Percentiles rank a stretch among this genome's conserved stretches.
phyloP scores from a whole-genome alignment of 2,329 filamentous ascomycete genomes.

The Cladophialophora carrionii region DNA sequence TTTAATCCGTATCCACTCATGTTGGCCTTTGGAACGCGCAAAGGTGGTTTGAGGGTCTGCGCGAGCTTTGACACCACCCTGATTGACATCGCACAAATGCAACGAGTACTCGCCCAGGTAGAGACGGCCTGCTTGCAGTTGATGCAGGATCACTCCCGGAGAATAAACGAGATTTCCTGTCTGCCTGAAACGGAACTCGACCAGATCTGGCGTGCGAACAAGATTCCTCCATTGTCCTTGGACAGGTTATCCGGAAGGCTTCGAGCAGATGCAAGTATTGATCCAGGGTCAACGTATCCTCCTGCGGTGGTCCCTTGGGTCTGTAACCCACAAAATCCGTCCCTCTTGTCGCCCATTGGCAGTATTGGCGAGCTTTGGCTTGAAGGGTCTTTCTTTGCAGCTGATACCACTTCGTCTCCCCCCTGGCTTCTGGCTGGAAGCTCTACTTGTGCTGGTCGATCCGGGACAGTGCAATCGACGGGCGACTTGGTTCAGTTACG shows the following conservation, averaged over 20 bases:
- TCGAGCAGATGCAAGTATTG: constrained; percentile 13
- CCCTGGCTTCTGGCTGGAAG: constrained; percentile 46
- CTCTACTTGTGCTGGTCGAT: constrained; percentile 40
- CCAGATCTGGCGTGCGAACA: constrained; percentile 52
- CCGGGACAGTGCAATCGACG: constrained; percentile 41
- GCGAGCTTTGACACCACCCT: constrained; percentile 68
- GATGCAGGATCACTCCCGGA: constrained; percentile 40
- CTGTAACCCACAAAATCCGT: constrained; percentile 47
- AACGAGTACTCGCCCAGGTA: constrained; percentile 59
- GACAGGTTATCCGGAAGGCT: constrained; percentile 38
- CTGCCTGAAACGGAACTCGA: constrained; percentile 39
- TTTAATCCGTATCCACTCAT: constrained; percentile 57
- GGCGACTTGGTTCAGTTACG: constrained; percentile 43
- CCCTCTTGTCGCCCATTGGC: constrained; percentile 44
- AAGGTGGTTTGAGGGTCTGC: constrained; percentile 61
- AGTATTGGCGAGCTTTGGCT: constrained; percentile 47
- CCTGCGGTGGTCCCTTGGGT: constrained; percentile 48
- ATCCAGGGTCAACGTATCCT: constrained; percentile 42
- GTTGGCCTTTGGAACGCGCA: constrained; percentile 52
- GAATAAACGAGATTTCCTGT: constrained; percentile 44
- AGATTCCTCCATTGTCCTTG: constrained; percentile 43
- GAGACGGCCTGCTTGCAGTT: constrained; percentile 57
- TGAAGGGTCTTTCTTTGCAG: constrained; percentile 45
- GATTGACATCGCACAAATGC: constrained; percentile 57
- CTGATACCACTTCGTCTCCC: constrained; percentile 40